phyloP scores from a whole-genome alignment of 345 rosid species.

The Eucalyptus guilfoylei region DNA sequence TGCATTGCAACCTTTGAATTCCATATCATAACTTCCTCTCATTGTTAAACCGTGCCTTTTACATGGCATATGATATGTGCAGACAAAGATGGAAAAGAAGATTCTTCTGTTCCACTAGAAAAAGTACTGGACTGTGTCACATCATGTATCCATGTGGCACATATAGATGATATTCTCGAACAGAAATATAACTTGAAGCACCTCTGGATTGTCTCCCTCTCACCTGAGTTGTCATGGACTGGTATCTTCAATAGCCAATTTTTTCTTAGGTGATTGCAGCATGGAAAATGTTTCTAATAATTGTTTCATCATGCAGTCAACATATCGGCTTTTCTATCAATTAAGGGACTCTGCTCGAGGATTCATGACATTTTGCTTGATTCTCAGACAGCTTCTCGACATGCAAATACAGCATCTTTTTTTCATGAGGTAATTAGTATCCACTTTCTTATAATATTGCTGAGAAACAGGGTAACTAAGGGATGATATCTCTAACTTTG shows the following conservation, averaged over 20 bases:
- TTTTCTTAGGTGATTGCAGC: not conserved
- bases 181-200: slow-evolving; percentile 46
- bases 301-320: slow-evolving; percentile 38
- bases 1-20: not conserved
- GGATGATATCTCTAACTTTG: not conserved
- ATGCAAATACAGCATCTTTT: slow-evolving; percentile 21
- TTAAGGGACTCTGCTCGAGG: slow-evolving; percentile 68
- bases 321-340: slow-evolving; percentile 50
- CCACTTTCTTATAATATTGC: not conserved
- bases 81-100: slow-evolving; percentile 48
- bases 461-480: not conserved
- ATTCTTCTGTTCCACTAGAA: slow-evolving; percentile 41
- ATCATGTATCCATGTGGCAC: slow-evolving; percentile 61
- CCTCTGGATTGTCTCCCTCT: slow-evolving; percentile 29
- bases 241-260: slow-evolving; percentile 29
- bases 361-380: slow-evolving; percentile 25
- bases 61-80: not conserved
- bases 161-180: slow-evolving; percentile 35
- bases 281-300: not conserved
- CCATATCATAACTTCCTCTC: not conserved
- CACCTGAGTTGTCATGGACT: slow-evolving; percentile 72
- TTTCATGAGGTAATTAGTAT: slow-evolving; percentile 46
- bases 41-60: not conserved
- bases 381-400: slow-evolving; percentile 12
- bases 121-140: slow-evolving; percentile 57